These are phyloP conservation scores for Fusarium phyllophilum DNA, from an alignment of 2,329 filamentous ascomycete species.

Conservation along the genomic window DNA sequence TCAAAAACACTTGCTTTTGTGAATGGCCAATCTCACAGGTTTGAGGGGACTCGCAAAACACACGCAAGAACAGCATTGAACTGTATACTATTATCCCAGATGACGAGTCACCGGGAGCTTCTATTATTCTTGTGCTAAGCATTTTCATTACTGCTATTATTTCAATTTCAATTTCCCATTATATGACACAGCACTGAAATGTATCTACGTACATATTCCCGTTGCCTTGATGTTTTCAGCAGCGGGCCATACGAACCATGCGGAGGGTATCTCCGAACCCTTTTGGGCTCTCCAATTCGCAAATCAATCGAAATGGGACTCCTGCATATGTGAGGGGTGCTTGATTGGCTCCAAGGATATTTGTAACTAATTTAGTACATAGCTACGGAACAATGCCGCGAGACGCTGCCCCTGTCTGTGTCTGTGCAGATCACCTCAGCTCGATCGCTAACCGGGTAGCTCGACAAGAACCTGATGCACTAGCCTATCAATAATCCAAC, in stretches of 20 bases:
- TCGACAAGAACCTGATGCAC: not conserved
- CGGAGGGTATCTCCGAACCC: too few species aligned
- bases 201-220: too few species aligned
- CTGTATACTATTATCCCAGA: not conserved
- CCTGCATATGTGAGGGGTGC: not conserved
- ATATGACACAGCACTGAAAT: not conserved
- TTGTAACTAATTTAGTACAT: too few species aligned
- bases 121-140: not conserved
- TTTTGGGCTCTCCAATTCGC: not conserved
- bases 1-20: not conserved
- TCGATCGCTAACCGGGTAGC: not conserved
- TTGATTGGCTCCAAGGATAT: not conserved
- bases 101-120: not conserved
- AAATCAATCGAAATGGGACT: not conserved
- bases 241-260: too few species aligned
- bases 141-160: too few species aligned
- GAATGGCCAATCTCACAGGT: too few species aligned
- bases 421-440: not conserved
- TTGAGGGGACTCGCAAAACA: not conserved
- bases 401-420: not conserved
- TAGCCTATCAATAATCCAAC: not conserved
- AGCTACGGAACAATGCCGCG: not conserved
- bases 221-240: too few species aligned
- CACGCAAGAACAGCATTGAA: not conserved
- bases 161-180: not conserved